Evolutionary conservation across 305 asterid species (phyloP).

Genomic region (Stenogyne calaminthoides): DNA sequence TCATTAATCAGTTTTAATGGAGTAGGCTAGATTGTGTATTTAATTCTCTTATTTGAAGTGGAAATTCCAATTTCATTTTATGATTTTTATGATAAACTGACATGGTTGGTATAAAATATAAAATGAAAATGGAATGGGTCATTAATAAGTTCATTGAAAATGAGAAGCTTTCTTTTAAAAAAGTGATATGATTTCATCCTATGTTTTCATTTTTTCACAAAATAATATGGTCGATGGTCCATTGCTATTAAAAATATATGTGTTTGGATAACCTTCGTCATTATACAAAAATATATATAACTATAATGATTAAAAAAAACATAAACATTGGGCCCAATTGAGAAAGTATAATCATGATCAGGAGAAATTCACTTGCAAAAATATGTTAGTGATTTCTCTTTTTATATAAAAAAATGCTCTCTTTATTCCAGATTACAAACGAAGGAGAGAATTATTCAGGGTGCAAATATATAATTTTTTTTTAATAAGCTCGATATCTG

Average conservation of each 20-base stretch:
- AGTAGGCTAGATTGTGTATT: neutral
- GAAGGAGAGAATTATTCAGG: too few relatives aligned
- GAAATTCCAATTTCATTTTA: neutral
- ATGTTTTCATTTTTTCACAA: neutral
- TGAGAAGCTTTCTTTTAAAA: neutral
- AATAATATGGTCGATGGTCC: neutral
- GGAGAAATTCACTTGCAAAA: neutral
- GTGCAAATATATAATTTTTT: too few relatives aligned
- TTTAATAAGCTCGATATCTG: too few relatives aligned
- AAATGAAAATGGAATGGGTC: neutral
- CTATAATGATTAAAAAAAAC: too few relatives aligned
- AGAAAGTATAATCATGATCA: neutral
- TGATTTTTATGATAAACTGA: neutral
- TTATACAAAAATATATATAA: too few relatives aligned
- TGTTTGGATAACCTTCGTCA: neutral
- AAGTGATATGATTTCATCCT: neutral
- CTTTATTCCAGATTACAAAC: too few relatives aligned
- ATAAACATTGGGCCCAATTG: neutral
- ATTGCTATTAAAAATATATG: neutral
- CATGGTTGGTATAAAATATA: neutral
- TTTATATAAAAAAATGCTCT: too few relatives aligned
- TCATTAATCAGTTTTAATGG: slow-evolving; percentile 14
- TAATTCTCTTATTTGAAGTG: slow-evolving; percentile 13
- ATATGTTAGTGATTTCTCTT: too few relatives aligned
- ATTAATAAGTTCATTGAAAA: neutral